These are phyloP conservation scores for Chrysoporthe deuterocubensis DNA, from an alignment of 2,329 filamentous ascomycete genomes.

Conservation along the genomic window DNA sequence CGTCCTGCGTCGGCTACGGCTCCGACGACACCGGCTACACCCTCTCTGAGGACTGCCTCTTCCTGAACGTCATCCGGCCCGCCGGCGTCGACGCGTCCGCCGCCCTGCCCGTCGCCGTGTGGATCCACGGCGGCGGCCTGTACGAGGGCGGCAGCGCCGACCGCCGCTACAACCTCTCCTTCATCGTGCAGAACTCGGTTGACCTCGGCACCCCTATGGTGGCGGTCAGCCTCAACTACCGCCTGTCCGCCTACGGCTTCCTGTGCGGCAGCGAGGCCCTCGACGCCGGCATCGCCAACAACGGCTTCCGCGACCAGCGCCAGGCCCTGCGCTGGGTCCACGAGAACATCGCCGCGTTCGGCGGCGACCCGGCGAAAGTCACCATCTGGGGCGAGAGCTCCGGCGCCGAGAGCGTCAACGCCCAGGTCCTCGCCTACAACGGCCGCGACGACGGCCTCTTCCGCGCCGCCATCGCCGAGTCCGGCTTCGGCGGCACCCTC, in stretches of 20 bases:
- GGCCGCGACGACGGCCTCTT: slow-evolving; percentile 56
- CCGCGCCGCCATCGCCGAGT: slow-evolving; percentile 53
- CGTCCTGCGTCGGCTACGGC: slow-evolving; percentile 56
- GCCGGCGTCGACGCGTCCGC: slow-evolving; percentile 44
- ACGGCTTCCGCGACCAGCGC: slow-evolving; percentile 53
- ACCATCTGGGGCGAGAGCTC: slow-evolving; percentile 57
- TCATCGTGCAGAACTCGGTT: slow-evolving; percentile 55
- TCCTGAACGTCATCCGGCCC: slow-evolving; percentile 61
- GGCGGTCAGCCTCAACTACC: slow-evolving; percentile 54
- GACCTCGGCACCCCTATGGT: slow-evolving; percentile 52
- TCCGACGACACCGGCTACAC: slow-evolving; percentile 35
- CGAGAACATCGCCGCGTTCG: slow-evolving; percentile 50
- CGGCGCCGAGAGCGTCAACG: slow-evolving; percentile 50
- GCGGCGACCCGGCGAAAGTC: slow-evolving; percentile 50
- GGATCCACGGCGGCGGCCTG: slow-evolving; percentile 56
- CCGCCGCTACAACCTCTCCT: slow-evolving; percentile 63
- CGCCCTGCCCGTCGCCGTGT: slow-evolving; percentile 59
- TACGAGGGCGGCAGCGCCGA: slow-evolving; percentile 41
- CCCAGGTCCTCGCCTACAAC: slow-evolving; percentile 52
- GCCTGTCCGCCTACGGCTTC: slow-evolving; percentile 53
- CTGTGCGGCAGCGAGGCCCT: slow-evolving; percentile 46
- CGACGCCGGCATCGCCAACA: slow-evolving; percentile 50
- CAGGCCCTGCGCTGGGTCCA: slow-evolving; percentile 53
- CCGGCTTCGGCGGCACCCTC: slow-evolving; percentile 45
- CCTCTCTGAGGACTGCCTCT: slow-evolving; percentile 60